Percentiles rank a stretch among this genome's conserved stretches.
Evolutionary conservation across 208 protist genomes (phyloP).

Genomic region (Leishmania amazonensis): DNA sequence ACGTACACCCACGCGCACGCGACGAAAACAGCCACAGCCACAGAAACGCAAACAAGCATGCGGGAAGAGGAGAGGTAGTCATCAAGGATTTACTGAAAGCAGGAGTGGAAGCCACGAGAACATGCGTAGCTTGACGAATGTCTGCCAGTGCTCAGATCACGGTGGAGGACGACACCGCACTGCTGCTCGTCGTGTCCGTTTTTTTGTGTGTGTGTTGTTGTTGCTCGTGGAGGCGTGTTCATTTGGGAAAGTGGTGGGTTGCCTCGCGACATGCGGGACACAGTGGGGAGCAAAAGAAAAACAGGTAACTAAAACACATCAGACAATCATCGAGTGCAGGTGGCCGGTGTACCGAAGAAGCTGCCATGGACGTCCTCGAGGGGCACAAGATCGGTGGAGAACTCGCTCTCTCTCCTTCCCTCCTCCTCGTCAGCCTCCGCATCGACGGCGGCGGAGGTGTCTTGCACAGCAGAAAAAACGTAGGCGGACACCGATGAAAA

Average conservation of each 20-base stretch:
- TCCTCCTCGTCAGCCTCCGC: background rate
- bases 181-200: background rate
- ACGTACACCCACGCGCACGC: background rate
- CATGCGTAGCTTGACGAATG: background rate
- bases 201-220: background rate
- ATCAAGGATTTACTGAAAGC: background rate
- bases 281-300: background rate
- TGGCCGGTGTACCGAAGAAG: background rate
- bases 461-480: constrained; percentile 1
- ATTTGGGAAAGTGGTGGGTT: background rate
- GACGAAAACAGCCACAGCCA: too few species aligned
- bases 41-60: background rate
- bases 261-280: background rate
- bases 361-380: constrained; percentile 16
- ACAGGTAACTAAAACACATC: background rate
- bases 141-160: background rate
- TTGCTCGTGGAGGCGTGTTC: background rate
- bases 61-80: background rate
- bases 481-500: background rate
- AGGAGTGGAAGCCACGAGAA: background rate
- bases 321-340: background rate
- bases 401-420: constrained; percentile 12
- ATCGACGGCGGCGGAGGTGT: background rate
- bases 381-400: constrained; percentile 32
- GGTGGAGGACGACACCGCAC: background rate